Evolutionary conservation across 768 basidiomycete genomes (phyloP), one percentile per base, ranked within the genome.

Genomic region (Lactifluus volemus): DNA sequence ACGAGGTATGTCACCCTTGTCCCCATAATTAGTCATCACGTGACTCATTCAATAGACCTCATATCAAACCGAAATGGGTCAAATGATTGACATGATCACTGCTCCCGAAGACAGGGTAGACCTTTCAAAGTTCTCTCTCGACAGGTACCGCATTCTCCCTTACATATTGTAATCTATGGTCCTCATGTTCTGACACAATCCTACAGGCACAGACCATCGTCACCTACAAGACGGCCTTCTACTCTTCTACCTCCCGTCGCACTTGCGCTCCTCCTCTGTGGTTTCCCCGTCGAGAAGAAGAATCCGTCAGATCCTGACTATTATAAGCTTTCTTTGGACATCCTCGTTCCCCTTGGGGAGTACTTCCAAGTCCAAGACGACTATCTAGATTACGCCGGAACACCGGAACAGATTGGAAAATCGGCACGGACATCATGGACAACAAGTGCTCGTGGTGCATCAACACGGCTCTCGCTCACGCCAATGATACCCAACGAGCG

Each of bases 331-430:
- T 88, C 95, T 0, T 77, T 83, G 41, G 80, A 82, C 49, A 95
- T 99, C 71, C 83, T 98, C 45, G 75, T 98, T 57, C 91, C 91
- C 4, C 81, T 98, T 58, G 96, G 96, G 51, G 94, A 97, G 73
- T 99, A 98, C 76, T 98, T 98, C 85, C 96, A 99, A 75, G 81
- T 96, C 61, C 96, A 99, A 74, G 96, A 98, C 71, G 96, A 98
- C 75, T 98, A 86, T 74, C 83, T 98, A 68, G 97, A 99, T 73
- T 97, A 84, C 71, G 86, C 89, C 19, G 93, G 87, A 5, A 82
- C 89, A 8, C 92, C 93, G 0, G 93, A 94, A 74, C 81, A 88
- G 67, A 88, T 98, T 54, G 96, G 96, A 49, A 98, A 99, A 85
- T 99, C 61, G 97, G 96, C 21, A 98, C 96, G 15, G 97, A 98